Conservation (phyloP, 1,284 basidiomycete genomes). For the Porodaedalea pini region DNA sequence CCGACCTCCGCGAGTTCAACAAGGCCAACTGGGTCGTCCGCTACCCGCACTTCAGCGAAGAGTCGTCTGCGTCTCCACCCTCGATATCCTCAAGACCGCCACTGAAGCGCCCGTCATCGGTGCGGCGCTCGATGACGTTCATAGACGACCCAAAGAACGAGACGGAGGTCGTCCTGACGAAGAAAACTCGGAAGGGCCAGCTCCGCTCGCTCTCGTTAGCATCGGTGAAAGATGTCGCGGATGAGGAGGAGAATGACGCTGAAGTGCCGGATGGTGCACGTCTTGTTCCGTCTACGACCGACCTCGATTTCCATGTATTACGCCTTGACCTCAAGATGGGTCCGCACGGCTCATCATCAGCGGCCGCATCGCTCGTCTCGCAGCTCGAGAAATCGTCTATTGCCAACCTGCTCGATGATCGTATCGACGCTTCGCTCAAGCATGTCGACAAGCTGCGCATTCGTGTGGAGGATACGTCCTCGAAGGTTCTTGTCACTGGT, state of each 20-base stretch:
- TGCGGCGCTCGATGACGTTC: slow-evolving; percentile 74
- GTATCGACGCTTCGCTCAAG: slow-evolving; percentile 71
- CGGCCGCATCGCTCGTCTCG: slow-evolving; percentile 79
- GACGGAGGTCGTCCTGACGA: slow-evolving; percentile 63
- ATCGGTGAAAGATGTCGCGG: slow-evolving; percentile 29
- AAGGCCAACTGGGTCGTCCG: slow-evolving; percentile 82
- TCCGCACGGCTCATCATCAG: slow-evolving; percentile 60
- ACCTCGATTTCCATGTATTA: slow-evolving; percentile 76
- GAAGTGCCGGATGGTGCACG: slow-evolving; percentile 37
- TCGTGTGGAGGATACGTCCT: slow-evolving; percentile 89
- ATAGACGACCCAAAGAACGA: slow-evolving; percentile 71
- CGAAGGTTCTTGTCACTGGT: slow-evolving; percentile 97
- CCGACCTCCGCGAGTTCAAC: slow-evolving; percentile 78
- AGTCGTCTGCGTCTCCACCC: slow-evolving; percentile 28
- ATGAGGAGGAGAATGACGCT: slow-evolving; percentile 33
- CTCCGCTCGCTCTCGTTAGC: slow-evolving; percentile 42
- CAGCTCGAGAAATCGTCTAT: slow-evolving; percentile 92
- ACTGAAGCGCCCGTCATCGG: slow-evolving; percentile 36
- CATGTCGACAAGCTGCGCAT: slow-evolving; percentile 86
- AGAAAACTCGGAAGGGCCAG: slow-evolving; percentile 42
- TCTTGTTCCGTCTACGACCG: slow-evolving; percentile 40
- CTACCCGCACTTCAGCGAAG: slow-evolving; percentile 69
- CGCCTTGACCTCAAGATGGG: slow-evolving; percentile 93
- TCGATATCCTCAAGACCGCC: slow-evolving; percentile 27
- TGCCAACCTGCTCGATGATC: slow-evolving; percentile 86